Conservation (phyloP, 495 filamentous ascomycete genomes). For the Penicillium atrosanguineum region DNA sequence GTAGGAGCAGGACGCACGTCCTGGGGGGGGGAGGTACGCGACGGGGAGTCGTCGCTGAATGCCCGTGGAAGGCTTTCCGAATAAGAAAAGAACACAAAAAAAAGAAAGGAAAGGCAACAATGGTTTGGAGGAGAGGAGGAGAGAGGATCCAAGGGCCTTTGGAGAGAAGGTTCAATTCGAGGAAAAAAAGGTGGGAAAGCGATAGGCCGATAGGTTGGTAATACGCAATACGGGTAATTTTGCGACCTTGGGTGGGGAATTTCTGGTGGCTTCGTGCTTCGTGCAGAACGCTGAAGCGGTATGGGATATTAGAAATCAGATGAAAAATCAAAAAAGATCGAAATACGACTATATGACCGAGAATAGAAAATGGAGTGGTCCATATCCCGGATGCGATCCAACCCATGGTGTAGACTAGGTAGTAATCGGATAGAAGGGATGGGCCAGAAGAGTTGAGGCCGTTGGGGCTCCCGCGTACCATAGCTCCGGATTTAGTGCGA, state of each 20-base stretch:
- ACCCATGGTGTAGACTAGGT: not conserved
- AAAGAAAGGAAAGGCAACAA: conserved; percentile 5
- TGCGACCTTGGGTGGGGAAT: not conserved
- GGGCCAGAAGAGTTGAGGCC: conserved; percentile 16
- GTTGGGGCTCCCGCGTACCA: conserved; percentile 18
- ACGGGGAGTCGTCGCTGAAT: conserved; percentile 16
- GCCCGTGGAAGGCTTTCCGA: conserved; percentile 8
- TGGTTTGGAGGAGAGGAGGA: conserved; percentile 7
- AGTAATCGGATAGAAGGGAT: conserved; percentile 18
- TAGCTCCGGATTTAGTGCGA: conserved; percentile 9
- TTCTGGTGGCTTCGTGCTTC: not conserved
- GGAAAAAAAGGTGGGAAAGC: conserved; percentile 37
- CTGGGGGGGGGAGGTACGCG: conserved; percentile 10
- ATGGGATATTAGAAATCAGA: not conserved
- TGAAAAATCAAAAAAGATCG: no score
- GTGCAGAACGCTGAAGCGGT: not conserved
- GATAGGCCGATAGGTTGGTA: conserved; percentile 22
- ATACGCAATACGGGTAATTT: conserved; percentile 25
- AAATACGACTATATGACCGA: no score
- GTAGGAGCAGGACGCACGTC: conserved; percentile 15
- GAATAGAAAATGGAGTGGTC: not conserved
- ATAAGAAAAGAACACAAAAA: conserved; percentile 8
- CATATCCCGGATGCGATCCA: not conserved
- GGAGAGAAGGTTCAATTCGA: not conserved
- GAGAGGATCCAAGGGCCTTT: not conserved